Base-by-base conservation (phyloP, 441 rosid species). In the Gossypium lobatum region DNA sequence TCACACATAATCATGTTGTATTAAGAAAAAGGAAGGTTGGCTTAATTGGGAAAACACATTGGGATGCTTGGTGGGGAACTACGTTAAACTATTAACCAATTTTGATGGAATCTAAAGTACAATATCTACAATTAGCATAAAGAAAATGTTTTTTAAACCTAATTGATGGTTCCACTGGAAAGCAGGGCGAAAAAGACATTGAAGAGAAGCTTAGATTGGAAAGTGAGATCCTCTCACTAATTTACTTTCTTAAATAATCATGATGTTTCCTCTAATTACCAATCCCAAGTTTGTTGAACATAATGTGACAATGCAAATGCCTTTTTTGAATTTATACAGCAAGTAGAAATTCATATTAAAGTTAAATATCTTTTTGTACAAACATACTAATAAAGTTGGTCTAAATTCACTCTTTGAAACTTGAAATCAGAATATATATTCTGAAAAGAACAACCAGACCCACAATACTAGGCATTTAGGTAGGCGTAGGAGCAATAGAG, bases 211-310 rank as follows among this genome's bases (percentile, higher is more conserved):
- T 71, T 23, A 45, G 13, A 75, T 48, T 70, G 46, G 65, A 68
- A 63, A 70, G 68, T 18, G 66, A 57, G 48, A 54, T 69, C 45
- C 63, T 31, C 65, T 31, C 8, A 45, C 13, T 63, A 72, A 53
- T 28, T 64, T 42, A 26, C 39, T 26, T 64, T 71, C 52, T 71
- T 55, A 55, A 71, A 64, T 46, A 42, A 71, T 71, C 17, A 70
- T 63, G 11, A 8, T 64, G 72, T 71, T 76, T 64, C 52, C 11
- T 17, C 57, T 67, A 8, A 31, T 64, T 23, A 6, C 7, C 39
- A 53, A 23, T 74, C 42, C 31, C 13, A 74, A 42, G 71, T 13
- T 67, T 11, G 11, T 23, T 23, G 11, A 66, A 23, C 13, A 46
- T 46, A 58, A 2, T 14, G 34, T 59, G 37, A 59, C 63, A 6